Conservation (phyloP, 768 basidiomycete species). For the Suillus sp. region DNA sequence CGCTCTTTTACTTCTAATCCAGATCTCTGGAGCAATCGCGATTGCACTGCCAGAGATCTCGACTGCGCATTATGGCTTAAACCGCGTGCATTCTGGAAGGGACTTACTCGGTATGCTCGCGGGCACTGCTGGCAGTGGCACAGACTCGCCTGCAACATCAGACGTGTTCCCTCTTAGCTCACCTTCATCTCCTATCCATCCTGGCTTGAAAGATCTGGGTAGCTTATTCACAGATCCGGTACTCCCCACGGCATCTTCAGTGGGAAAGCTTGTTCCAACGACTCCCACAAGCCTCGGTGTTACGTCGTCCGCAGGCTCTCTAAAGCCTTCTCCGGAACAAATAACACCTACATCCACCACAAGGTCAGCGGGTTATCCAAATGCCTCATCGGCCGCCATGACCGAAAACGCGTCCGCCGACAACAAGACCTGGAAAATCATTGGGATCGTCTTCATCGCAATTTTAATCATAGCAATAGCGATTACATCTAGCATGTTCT, state of each 20-base stretch:
- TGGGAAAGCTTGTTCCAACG: neutral
- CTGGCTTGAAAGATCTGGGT: slow-evolving; percentile 4
- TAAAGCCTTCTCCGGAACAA: slow-evolving; percentile 4
- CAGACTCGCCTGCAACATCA: neutral
- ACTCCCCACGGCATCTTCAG: neutral
- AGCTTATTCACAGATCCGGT: neutral
- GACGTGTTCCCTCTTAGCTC: neutral
- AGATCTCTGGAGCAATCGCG: slow-evolving; percentile 7
- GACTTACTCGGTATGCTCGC: slow-evolving; percentile 24
- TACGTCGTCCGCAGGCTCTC: slow-evolving; percentile 3
- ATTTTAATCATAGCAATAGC: slow-evolving; percentile 57
- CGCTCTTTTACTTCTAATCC: slow-evolving; percentile 7
- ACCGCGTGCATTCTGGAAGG: slow-evolving; percentile 4
- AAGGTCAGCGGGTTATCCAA: slow-evolving; percentile 10
- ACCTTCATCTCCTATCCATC: slow-evolving; percentile 1
- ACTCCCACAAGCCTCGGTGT: slow-evolving; percentile 2
- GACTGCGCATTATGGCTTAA: neutral
- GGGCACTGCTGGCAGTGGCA: neutral
- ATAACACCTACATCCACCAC: slow-evolving; percentile 10
- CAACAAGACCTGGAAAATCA: slow-evolving; percentile 65
- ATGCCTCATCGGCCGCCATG: slow-evolving; percentile 10
- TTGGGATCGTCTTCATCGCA: slow-evolving; percentile 67
- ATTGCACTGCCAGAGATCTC: slow-evolving; percentile 9
- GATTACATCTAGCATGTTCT: slow-evolving; percentile 63
- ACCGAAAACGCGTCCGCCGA: slow-evolving; percentile 33